A percentile compares a stretch with the other conserved stretches of the same genome.
Conservation (phyloP, 345 rosid genomes). For the Isatis tinctoria region DNA sequence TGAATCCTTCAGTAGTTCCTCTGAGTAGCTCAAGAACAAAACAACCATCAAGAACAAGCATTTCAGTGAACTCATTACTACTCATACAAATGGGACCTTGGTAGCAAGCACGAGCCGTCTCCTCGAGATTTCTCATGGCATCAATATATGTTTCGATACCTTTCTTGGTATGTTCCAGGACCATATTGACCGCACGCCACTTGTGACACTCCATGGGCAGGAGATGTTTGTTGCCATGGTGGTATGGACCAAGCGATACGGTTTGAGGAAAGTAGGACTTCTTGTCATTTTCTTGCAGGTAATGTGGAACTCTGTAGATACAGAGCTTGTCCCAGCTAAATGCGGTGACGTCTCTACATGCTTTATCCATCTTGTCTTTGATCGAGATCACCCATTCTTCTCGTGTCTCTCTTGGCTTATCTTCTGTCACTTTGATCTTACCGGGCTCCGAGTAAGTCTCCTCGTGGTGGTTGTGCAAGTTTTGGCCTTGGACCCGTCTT, state of each 20-base stretch:
- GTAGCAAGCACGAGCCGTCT: constrained; percentile 59
- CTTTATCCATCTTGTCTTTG: constrained; percentile 56
- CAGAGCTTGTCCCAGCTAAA: constrained; percentile 52
- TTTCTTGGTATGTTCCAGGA: constrained; percentile 52
- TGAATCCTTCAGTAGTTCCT: constrained; percentile 71
- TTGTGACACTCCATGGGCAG: constrained; percentile 77
- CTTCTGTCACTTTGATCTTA: constrained; percentile 25
- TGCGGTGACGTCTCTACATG: constrained; percentile 52
- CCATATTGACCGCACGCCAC: constrained; percentile 66
- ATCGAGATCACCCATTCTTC: constrained; percentile 59
- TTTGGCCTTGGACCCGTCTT: neutral
- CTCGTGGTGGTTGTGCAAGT: constrained; percentile 14
- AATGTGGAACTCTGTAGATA: constrained; percentile 30
- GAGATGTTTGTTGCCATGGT: constrained; percentile 63
- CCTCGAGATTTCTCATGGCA: constrained; percentile 60
- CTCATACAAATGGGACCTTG: constrained; percentile 49
- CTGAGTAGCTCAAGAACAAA: constrained; percentile 70
- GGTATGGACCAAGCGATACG: constrained; percentile 80
- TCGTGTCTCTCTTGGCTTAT: neutral
- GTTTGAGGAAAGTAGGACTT: constrained; percentile 75
- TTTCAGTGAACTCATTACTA: constrained; percentile 74
- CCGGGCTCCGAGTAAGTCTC: neutral
- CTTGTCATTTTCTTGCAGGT: constrained; percentile 50
- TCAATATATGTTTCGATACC: constrained; percentile 55
- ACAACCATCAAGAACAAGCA: constrained; percentile 86